Evolutionary conservation across 495 filamentous ascomycete species (phyloP), one percentile per base, ranked within the genome.

Genomic region (Aspergillus leporis): DNA sequence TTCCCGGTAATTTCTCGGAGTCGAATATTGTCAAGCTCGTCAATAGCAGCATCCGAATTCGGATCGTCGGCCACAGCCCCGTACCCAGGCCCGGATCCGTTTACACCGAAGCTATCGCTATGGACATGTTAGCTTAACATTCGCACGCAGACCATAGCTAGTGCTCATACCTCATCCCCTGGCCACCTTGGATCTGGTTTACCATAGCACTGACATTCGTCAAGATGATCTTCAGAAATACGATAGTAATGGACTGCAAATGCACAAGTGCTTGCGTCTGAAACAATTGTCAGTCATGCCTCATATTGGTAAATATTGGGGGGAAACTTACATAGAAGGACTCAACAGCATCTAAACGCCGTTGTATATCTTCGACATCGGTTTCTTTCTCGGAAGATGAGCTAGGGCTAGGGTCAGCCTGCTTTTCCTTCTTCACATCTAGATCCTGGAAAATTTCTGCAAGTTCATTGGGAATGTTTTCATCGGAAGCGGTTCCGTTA

Each of bases 211-310:
- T 88, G 87, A 97, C 90, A 67, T 93, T 93, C 5, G 87, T 82
- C 55, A 97, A 74, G 52, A 97, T 84, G 22, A 90, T 86, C 72
- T 93, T 97, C 61, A 97, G 80, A 25, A 97, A 81, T 7, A 98
- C 93, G 57, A 98, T 93, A 3, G 96, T 89, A n/a, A 97, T 75
- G 5, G 93, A 97, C 66, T 98, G 94, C 4, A 98, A 78, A 70
- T 96, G 84, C 1, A 92, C 89, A 28, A 98, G 72, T 16, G 87
- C 85, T 47, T 88, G 76, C 67, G 80, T 75, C 91, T 97, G 63
- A 8, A 46, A 22, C 30, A 19, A 50, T 46, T 59, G 32, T 64
- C 77, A 40, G 75, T 68, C 38, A 49, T 46, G 41, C 4, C 9
- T 41, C 32, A 55, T 49, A 58, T 34, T 52, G 41, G 19, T 31